phyloP scores from a whole-genome alignment of 768 basidiomycete genomes.

The Daedalea quercina region DNA sequence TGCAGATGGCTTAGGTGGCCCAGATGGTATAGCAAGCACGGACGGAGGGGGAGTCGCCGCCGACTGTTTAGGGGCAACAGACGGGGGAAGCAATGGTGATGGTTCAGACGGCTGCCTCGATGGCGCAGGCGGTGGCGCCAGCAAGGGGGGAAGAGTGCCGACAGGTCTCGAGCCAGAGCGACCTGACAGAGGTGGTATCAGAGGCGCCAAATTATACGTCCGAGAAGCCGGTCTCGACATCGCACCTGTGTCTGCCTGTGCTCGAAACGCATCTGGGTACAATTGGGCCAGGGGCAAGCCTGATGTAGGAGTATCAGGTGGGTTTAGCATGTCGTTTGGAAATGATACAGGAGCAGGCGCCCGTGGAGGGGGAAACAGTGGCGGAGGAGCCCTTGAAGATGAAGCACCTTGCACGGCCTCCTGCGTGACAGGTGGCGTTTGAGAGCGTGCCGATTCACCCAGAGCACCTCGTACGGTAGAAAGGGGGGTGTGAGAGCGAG shows the following conservation, averaged over 20 bases:
- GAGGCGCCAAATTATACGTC: not conserved
- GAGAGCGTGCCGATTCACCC: not conserved
- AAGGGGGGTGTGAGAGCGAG: constrained; percentile 7
- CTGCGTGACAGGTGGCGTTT: constrained; percentile 3
- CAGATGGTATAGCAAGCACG: not conserved
- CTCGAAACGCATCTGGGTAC: constrained; percentile 8
- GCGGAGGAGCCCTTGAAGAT: constrained; percentile 3
- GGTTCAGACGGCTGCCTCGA: not conserved
- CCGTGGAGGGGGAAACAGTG: not conserved
- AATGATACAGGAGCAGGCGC: not conserved
- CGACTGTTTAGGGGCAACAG: not conserved
- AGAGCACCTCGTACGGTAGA: constrained; percentile 3
- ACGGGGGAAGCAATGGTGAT: not conserved
- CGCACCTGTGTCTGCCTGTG: not conserved
- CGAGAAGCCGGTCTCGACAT: not conserved
- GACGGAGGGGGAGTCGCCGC: not conserved
- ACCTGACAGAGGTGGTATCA: constrained; percentile 3
- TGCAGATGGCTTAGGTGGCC: not conserved
- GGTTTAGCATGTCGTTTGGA: constrained; percentile 5
- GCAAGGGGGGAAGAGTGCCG: not conserved
- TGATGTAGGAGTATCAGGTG: constrained; percentile 13
- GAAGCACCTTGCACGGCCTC: not conserved
- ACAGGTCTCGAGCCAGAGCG: not conserved
- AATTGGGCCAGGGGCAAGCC: constrained; percentile 10
- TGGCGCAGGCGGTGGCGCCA: constrained; percentile 4